Evolutionary conservation across 2,329 filamentous ascomycete genomes (phyloP).

Genomic region (Plenodomus lindquistii): DNA sequence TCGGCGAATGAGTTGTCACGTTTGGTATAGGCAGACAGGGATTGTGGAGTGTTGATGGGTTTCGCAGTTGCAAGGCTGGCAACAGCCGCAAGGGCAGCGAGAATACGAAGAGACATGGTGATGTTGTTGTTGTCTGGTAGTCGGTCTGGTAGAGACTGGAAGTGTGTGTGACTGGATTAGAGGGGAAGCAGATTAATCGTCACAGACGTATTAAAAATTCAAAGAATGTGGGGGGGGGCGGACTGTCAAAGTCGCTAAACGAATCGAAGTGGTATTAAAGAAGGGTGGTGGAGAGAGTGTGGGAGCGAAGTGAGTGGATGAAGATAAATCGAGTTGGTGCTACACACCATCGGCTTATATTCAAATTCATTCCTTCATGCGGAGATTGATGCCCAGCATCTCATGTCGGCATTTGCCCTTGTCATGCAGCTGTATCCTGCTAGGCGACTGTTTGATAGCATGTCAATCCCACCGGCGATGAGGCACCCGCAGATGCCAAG

Average conservation of each 20-base stretch:
- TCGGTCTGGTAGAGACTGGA: constrained; percentile 14
- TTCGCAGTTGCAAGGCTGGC: constrained; percentile 38
- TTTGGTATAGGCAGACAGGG: constrained; percentile 17
- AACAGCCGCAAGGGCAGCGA: constrained; percentile 33
- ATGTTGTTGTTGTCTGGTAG: constrained; percentile 5
- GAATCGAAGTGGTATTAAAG: constrained; percentile 30
- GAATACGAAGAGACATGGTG: constrained; percentile 36
- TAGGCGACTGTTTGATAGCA: constrained; percentile 14
- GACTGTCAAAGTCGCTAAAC: constrained; percentile 43
- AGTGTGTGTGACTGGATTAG: constrained; percentile 27
- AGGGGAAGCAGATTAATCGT: constrained; percentile 32
- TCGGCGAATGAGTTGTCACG: constrained; percentile 10
- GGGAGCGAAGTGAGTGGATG: constrained; percentile 12
- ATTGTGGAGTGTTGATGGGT: constrained; percentile 26
- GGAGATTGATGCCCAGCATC: constrained; percentile 2
- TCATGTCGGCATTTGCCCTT: constrained; percentile 18
- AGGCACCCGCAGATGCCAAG: constrained; percentile 32
- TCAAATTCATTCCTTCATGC: constrained; percentile 4
- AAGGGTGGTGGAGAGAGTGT: constrained; percentile 20
- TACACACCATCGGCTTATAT: constrained; percentile 34
- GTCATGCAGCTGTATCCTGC: constrained; percentile 12
- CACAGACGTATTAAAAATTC: constrained; percentile 33
- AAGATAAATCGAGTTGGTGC: constrained; percentile 11
- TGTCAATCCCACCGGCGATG: constrained; percentile 16
- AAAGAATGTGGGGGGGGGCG: constrained; percentile 26